phyloP scores from a whole-genome alignment of 176 grass and related monocot genomes.

The Juncus inflexus region DNA sequence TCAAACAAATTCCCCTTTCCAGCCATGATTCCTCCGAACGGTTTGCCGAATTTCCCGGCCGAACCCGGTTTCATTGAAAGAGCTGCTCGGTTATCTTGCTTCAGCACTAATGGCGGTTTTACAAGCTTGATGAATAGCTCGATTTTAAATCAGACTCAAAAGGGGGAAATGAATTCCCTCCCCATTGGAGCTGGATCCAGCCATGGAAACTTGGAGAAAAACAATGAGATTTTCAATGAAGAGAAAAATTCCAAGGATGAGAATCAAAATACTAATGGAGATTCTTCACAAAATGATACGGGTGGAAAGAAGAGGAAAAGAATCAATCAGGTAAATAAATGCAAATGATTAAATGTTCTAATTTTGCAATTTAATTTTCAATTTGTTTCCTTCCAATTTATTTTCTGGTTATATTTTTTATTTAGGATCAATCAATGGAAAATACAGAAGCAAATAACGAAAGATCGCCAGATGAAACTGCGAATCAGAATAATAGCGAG shows the following conservation, averaged over 20 bases:
- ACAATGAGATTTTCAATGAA: conserved; percentile 31
- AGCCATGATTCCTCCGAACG: conserved; percentile 36
- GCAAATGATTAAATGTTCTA: conserved; percentile 25
- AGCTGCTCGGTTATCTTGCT: conserved; percentile 69
- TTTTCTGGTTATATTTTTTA: neutral
- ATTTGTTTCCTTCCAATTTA: neutral
- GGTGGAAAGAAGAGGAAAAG: conserved; percentile 68
- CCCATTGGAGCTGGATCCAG: conserved; percentile 27
- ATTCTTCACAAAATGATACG: conserved; percentile 66
- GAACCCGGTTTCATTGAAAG: conserved; percentile 82
- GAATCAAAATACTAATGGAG: conserved; percentile 38
- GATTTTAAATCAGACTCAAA: conserved; percentile 15
- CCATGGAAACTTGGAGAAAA: conserved; percentile 22
- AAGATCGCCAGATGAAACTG: conserved; percentile 37
- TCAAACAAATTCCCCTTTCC: conserved; percentile 28
- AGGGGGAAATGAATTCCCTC: conserved; percentile 24
- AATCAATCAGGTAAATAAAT: conserved; percentile 47
- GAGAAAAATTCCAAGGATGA: conserved; percentile 38
- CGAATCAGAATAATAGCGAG: conserved; percentile 49
- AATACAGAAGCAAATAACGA: conserved; percentile 30
- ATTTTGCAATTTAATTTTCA: neutral
- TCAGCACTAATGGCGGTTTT: conserved; percentile 30
- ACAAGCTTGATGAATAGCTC: conserved; percentile 19
- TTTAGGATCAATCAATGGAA: conserved; percentile 29
- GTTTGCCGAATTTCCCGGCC: conserved; percentile 52